phyloP scores from a whole-genome alignment of 78 protist species.

The Andalucia godoyi region DNA sequence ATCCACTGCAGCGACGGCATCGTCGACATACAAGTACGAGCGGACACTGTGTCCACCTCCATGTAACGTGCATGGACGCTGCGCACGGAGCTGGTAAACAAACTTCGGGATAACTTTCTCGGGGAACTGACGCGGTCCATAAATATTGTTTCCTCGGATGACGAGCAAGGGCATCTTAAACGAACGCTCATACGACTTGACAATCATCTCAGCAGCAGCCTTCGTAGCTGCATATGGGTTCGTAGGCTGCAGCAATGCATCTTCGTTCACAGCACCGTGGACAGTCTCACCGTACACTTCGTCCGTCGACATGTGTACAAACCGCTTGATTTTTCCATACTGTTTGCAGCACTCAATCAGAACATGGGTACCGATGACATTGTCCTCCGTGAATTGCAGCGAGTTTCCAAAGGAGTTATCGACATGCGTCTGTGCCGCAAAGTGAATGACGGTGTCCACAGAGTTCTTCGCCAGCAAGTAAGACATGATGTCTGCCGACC shows the following conservation, averaged over 20 bases:
- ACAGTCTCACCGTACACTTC: constrained; percentile 93
- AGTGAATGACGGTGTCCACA: constrained; percentile 84
- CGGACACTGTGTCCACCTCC: constrained; percentile 60
- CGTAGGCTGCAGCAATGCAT: constrained; percentile 64
- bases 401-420: constrained; percentile 65
- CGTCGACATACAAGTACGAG: constrained; percentile 52
- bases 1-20: constrained; percentile 72
- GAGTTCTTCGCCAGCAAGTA: constrained; percentile 30
- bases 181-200: constrained; percentile 24
- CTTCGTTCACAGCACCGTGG: not conserved
- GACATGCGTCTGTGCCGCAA: constrained; percentile 93
- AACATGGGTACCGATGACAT: constrained; percentile 85
- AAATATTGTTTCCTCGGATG: constrained; percentile 89
- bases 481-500: constrained; percentile 30
- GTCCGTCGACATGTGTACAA: constrained; percentile 88
- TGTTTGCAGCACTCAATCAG: constrained; percentile 62
- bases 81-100: constrained; percentile 8
- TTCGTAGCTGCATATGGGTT: constrained; percentile 92
- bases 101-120: constrained; percentile 89
- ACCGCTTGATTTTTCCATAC: constrained; percentile 40
- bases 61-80: constrained; percentile 36
- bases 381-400: constrained; percentile 65
- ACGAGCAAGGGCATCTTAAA: constrained; percentile 73
- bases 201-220: constrained; percentile 81
- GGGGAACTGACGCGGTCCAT: constrained; percentile 90